Percentiles rank a stretch among this genome's conserved stretches.
Conservation (phyloP, 225 moss, liverwort and hornwort species). For the Pleurozium schreberi region DNA sequence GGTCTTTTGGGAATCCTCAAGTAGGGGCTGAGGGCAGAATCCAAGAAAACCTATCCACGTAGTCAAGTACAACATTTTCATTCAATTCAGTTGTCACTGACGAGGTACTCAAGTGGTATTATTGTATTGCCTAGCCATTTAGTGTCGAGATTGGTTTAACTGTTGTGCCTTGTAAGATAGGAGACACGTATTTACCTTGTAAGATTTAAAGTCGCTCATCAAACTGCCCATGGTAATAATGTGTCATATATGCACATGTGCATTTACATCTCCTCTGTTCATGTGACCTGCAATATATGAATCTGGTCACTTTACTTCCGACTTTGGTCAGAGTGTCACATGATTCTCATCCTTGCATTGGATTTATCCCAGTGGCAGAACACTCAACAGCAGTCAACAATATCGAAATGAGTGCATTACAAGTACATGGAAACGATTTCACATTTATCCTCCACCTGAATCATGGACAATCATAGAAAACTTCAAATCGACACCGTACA, state of each 20-base stretch:
- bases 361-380: neutral
- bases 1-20: constrained; percentile 31
- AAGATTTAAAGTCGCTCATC: neutral
- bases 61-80: neutral
- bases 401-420: neutral
- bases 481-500: neutral
- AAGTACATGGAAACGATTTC: neutral
- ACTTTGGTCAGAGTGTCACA: neutral
- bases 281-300: neutral
- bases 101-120: neutral
- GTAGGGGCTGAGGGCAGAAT: neutral
- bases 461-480: neutral
- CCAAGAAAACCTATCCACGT: neutral
- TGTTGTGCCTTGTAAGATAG: neutral
- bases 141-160: neutral
- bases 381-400: neutral
- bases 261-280: neutral
- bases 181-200: neutral
- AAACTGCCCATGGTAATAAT: neutral
- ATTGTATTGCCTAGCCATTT: neutral
- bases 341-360: neutral
- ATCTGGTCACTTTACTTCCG: neutral
- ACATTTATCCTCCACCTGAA: neutral
- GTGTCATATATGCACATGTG: neutral
- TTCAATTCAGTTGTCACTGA: neutral